A percentile compares a stretch with the other conserved stretches of the same genome.
These are phyloP conservation scores for Hypoxylon sp. DNA, from an alignment of 2,329 filamentous ascomycete genomes.

Conservation along the genomic window DNA sequence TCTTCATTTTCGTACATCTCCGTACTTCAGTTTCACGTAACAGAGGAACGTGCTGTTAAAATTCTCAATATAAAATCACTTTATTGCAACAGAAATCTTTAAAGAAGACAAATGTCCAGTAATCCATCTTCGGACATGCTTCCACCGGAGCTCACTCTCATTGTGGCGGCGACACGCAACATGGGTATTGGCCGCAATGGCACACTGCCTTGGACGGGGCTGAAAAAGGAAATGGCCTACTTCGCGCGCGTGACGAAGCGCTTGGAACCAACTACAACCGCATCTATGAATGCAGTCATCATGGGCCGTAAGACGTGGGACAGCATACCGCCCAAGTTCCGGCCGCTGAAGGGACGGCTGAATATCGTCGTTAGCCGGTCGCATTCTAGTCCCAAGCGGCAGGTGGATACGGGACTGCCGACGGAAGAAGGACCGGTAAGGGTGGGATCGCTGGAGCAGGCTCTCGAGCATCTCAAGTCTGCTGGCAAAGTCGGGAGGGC, in stretches of 20 bases:
- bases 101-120: constrained; percentile 35
- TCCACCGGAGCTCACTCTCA: constrained; percentile 80
- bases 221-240: constrained; percentile 94
- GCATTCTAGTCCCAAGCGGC: constrained; percentile 45
- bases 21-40: too few species aligned
- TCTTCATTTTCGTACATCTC: neutral
- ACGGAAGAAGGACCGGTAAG: constrained; percentile 68
- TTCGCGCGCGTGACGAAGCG: constrained; percentile 92
- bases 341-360: constrained; percentile 83
- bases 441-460: constrained; percentile 71
- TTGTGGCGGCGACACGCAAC: constrained; percentile 90
- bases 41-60: too few species aligned
- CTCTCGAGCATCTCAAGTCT: constrained; percentile 63
- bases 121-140: constrained; percentile 35
- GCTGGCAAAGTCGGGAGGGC: constrained; percentile 66
- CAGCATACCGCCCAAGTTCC: constrained; percentile 82
- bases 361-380: constrained; percentile 85
- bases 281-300: constrained; percentile 80
- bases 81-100: neutral
- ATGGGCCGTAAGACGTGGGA: constrained; percentile 99
- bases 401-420: constrained; percentile 21
- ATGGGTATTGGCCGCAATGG: constrained; percentile 90
- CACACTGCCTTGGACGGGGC: constrained; percentile 87
- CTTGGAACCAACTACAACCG: constrained; percentile 53
- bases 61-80: neutral